A percentile compares a stretch with the other conserved stretches of the same genome.
Evolutionary conservation across 2,329 filamentous ascomycete species (phyloP).

Genomic region (Cladophialophora yegresii): DNA sequence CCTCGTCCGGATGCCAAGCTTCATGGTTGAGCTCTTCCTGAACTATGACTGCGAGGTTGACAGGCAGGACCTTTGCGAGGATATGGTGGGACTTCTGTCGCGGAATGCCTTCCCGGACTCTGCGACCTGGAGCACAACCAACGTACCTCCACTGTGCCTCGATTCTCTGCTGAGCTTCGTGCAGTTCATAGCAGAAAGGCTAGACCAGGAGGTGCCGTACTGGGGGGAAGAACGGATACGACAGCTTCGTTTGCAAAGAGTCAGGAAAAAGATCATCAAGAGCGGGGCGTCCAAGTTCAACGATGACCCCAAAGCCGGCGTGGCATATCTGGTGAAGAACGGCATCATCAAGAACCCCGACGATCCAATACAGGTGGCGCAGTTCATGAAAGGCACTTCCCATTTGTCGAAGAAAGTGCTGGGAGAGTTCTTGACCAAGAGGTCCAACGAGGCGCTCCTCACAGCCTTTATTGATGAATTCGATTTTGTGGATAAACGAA

Average conservation of each 20-base stretch:
- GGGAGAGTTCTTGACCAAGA: conserved; percentile 91
- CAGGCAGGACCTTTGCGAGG: conserved; percentile 86
- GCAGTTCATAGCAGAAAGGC: conserved; percentile 83
- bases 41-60: conserved; percentile 98
- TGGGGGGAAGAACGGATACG: conserved; percentile 66
- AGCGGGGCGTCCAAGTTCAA: conserved; percentile 90
- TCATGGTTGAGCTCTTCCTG: conserved; percentile 92
- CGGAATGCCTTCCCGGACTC: conserved; percentile 96
- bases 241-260: conserved; percentile 68
- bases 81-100: conserved; percentile 88
- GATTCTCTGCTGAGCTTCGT: conserved; percentile 89
- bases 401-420: conserved; percentile 86
- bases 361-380: conserved; percentile 76
- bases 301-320: conserved; percentile 84
- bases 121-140: conserved; percentile 97
- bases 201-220: conserved; percentile 66
- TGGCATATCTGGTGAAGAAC: conserved; percentile 80
- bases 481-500: conserved; percentile 80
- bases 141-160: conserved; percentile 90
- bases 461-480: conserved; percentile 84
- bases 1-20: conserved; percentile 86
- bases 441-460: conserved; percentile 79
- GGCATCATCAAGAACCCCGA: conserved; percentile 78
- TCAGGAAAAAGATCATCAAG: conserved; percentile 84
- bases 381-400: conserved; percentile 82